Conservation (phyloP, 2,329 filamentous ascomycete genomes). For the Alternaria incomplexa region DNA sequence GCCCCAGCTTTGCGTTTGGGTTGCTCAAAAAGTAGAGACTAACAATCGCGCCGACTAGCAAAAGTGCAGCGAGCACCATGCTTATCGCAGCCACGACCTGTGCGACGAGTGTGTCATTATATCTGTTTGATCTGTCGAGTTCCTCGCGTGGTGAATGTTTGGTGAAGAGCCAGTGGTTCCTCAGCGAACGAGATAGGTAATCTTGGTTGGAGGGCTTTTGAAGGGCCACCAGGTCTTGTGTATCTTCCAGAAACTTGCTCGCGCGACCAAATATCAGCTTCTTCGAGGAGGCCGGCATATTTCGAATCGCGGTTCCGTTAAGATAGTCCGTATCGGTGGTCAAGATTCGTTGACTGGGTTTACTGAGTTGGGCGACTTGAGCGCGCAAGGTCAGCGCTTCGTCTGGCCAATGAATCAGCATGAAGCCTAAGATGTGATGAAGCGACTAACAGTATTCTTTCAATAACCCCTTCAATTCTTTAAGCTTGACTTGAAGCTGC, state of each 20-base stretch:
- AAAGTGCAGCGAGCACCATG: constrained; percentile 18
- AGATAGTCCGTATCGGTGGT: neutral
- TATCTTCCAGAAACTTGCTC: neutral
- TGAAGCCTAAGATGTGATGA: neutral
- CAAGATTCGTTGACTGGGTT: neutral
- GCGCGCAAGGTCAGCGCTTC: neutral
- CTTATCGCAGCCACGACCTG: neutral
- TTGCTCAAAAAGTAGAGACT: constrained; percentile 20
- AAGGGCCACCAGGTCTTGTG: neutral
- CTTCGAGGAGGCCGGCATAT: neutral
- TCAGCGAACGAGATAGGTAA: neutral
- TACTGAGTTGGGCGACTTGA: neutral
- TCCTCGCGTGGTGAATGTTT: neutral
- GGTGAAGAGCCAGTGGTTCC: neutral
- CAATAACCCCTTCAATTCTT: neutral
- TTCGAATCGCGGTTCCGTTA: neutral
- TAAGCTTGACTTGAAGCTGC: neutral
- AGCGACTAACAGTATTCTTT: neutral
- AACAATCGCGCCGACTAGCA: constrained; percentile 31
- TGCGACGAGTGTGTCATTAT: neutral
- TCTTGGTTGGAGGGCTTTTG: neutral
- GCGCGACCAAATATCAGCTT: neutral
- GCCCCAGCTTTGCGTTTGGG: constrained; percentile 18
- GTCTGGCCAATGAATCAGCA: neutral
- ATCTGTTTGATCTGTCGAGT: neutral